Evolutionary conservation across 2,329 filamentous ascomycete species (phyloP).

Genomic region (Xylariaceae sp.): DNA sequence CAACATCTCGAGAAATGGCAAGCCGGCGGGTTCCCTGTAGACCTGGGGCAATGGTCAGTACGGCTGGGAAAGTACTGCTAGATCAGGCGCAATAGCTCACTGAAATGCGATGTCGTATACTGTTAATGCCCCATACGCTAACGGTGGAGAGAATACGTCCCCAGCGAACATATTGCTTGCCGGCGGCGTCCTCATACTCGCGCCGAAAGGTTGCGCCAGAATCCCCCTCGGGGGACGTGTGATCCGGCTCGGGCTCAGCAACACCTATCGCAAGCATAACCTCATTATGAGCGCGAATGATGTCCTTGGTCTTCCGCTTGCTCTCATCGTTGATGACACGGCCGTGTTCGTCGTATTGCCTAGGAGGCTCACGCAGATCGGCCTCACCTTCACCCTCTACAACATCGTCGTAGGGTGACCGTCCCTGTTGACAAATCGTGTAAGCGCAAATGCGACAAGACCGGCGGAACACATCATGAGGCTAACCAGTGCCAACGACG

Average conservation of each 20-base stretch:
- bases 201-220: conserved; percentile 39
- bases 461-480: neutral
- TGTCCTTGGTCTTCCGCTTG: conserved; percentile 50
- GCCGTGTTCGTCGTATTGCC: conserved; percentile 51
- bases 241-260: conserved; percentile 51
- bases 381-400: conserved; percentile 45
- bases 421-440: conserved; percentile 39
- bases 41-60: conserved; percentile 35
- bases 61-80: neutral
- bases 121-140: conserved; percentile 47
- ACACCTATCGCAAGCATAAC: conserved; percentile 60
- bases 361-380: conserved; percentile 38
- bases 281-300: conserved; percentile 57
- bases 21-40: conserved; percentile 45
- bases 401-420: conserved; percentile 56
- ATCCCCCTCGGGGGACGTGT: conserved; percentile 31
- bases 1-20: conserved; percentile 45
- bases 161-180: conserved; percentile 35
- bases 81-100: conserved; percentile 31
- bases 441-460: neutral
- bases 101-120: conserved; percentile 50
- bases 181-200: conserved; percentile 44
- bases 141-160: conserved; percentile 38
- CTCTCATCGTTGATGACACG: conserved; percentile 52
- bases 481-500: conserved; percentile 51